Base-by-base conservation (phyloP, 345 rosid species). In the rapeseed (Brassica napus) region DNA sequence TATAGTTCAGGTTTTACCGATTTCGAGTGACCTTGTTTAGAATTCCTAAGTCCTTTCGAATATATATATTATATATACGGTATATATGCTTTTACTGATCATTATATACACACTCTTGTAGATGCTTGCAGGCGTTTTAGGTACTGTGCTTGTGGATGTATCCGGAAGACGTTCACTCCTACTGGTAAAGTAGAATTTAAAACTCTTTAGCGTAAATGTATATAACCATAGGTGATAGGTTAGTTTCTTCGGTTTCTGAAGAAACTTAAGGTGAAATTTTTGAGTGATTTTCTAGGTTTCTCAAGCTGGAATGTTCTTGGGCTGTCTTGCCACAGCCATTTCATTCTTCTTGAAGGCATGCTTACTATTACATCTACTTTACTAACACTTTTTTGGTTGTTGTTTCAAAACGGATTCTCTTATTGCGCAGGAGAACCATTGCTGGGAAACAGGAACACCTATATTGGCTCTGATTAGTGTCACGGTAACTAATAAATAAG, bases 101-200 rank as follows among this genome's bases (percentile, higher is more conserved):
- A 54, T 54, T 54, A 16, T 15, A 54, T 49, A 16, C 24, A 54
- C 59, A 54, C 16, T 55, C 10, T 55, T 80, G 73, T 83, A 93
- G 98, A 71, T 90, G 83, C 88, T 92, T 35, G 87, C 87, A 91
- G 88, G 92, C 11, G 64, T 83, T 65, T 57, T 94, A 70, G 97
- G 97, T 65, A 88, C 84, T 3, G 30, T 86, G 34, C 81, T 94
- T 81, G 79, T 92, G 83, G 98, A 92, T 72, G 81, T 85, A 81
- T 88, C 91, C 0, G 98, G 98, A 59, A 81, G 97, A 82, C 80
- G 94, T 49, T 88, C 88, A 0, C 94, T 94, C 64, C 76, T 94
- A 72, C 42, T 94, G 94, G 98, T 92, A 82, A 67, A 37, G 83
- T 73, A 63, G 11, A 35, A 15, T 21, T 8, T 3, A 24, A 54